phyloP scores from a whole-genome alignment of 164 flowering plant species.

The Houttuynia cordata region DNA sequence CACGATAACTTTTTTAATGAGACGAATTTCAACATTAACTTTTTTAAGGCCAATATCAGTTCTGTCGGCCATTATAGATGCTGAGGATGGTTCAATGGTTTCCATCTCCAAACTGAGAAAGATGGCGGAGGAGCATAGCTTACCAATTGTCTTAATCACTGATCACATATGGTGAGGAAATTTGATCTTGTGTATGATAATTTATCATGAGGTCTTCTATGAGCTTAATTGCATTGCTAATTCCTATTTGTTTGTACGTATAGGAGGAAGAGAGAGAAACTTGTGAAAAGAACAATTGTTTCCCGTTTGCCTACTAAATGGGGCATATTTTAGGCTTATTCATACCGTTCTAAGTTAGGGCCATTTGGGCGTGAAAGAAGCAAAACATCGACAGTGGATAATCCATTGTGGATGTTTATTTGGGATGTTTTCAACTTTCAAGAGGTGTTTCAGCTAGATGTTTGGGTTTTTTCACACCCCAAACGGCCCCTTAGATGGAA shows the following conservation, averaged over 20 bases:
- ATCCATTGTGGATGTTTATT: no score
- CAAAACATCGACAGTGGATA: no score
- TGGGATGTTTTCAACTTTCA: no score
- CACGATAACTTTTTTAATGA: no score
- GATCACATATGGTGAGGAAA: conserved; percentile 80
- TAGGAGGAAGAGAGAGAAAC: conserved; percentile 72
- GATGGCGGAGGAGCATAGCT: conserved; percentile 41
- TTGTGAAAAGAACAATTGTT: conserved; percentile 64
- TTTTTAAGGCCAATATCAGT: conserved; percentile 64
- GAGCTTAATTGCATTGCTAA: not conserved
- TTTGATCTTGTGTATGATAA: no score
- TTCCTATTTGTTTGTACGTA: conserved; percentile 27
- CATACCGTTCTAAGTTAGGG: conserved; percentile 68
- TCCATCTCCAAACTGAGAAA: conserved; percentile 39
- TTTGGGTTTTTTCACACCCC: no score
- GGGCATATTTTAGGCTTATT: conserved; percentile 65
- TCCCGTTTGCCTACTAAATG: conserved; percentile 74
- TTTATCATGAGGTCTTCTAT: not conserved
- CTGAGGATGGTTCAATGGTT: conserved; percentile 72
- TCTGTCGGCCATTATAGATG: conserved; percentile 56
- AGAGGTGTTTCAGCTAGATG: no score
- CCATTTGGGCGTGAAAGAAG: no score
- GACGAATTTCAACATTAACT: no score
- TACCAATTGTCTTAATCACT: conserved; percentile 62
- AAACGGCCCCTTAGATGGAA: no score